These are phyloP conservation scores for Bryoerythrophyllum caledonicum DNA, from an alignment of 225 moss, liverwort and hornwort genomes.

Conservation along the genomic window DNA sequence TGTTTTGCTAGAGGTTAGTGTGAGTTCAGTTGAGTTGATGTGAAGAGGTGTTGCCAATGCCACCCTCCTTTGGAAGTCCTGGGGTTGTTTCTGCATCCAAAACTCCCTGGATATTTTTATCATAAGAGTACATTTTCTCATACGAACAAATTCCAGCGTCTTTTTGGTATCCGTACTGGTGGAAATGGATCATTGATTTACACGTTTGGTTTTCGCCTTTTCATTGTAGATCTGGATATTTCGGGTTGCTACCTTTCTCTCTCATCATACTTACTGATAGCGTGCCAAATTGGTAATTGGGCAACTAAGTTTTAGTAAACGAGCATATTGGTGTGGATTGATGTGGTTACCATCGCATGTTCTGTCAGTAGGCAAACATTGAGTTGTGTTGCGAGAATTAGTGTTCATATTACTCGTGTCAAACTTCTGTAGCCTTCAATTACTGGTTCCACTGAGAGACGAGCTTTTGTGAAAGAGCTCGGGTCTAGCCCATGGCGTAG, in stretches of 20 bases:
- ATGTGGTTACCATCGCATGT: too few relatives aligned
- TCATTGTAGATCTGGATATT: neutral
- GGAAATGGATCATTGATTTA: neutral
- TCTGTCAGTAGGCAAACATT: too few relatives aligned
- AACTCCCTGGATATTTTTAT: conserved; percentile 17
- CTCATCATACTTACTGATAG: neutral
- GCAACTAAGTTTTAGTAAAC: conserved; percentile 1
- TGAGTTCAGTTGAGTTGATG: conserved; percentile 23
- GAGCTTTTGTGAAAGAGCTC: neutral
- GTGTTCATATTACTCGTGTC: neutral
- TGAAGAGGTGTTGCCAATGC: conserved; percentile 54
- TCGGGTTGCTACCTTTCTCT: neutral
- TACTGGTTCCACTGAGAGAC: neutral
- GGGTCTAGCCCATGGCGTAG: conserved; percentile 42
- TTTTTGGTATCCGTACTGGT: neutral
- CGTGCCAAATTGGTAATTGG: neutral
- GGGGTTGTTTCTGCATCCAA: conserved; percentile 18
- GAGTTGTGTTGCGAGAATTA: neutral
- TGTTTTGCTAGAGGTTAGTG: neutral
- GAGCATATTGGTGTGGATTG: neutral
- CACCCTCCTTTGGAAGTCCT: conserved; percentile 44
- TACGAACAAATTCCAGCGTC: conserved; percentile 7
- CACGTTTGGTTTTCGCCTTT: neutral
- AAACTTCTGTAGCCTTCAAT: neutral
- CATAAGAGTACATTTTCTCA: neutral